These are phyloP conservation scores for Fusarium tanahbumbuense DNA, from an alignment of 2,329 filamentous ascomycete species.

Conservation along the genomic window DNA sequence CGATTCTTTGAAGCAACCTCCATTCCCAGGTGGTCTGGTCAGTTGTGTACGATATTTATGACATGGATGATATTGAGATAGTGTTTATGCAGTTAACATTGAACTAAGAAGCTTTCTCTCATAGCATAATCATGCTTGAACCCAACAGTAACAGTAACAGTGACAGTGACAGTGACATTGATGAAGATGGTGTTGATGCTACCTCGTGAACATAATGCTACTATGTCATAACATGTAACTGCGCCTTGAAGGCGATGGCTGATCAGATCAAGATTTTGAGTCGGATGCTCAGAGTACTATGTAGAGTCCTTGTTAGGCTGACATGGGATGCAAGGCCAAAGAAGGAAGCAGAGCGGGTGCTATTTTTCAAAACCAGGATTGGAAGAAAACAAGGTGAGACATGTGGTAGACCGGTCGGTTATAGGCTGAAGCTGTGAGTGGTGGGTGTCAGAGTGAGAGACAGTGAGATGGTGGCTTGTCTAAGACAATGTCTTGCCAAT, in stretches of 20 bases:
- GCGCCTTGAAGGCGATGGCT: slow-evolving; percentile 3
- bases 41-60: slow-evolving; percentile 41
- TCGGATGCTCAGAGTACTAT: not conserved
- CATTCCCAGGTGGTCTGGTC: slow-evolving; percentile 43
- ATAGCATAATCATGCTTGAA: not conserved
- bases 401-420: slow-evolving; percentile 13
- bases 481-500: slow-evolving; percentile 42
- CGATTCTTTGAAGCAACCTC: slow-evolving; percentile 40
- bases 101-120: slow-evolving; percentile 27
- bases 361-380: slow-evolving; percentile 21
- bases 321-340: slow-evolving; percentile 15
- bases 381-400: slow-evolving; percentile 23
- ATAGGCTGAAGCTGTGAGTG: slow-evolving; percentile 16
- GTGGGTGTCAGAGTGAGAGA: slow-evolving; percentile 11
- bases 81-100: slow-evolving; percentile 31
- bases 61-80: slow-evolving; percentile 29
- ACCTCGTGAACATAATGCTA: slow-evolving; percentile 16
- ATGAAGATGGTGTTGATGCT: slow-evolving; percentile 11
- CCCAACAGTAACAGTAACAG: not conserved
- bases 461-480: slow-evolving; percentile 32
- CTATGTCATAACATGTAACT: slow-evolving; percentile 13
- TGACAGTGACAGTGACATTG: too few relatives aligned
- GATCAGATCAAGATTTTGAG: slow-evolving; percentile 11
- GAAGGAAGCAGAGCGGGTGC: slow-evolving; percentile 17
- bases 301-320: not conserved